Evolutionary conservation across 345 rosid species (phyloP).

Genomic region (Acer campestre): DNA sequence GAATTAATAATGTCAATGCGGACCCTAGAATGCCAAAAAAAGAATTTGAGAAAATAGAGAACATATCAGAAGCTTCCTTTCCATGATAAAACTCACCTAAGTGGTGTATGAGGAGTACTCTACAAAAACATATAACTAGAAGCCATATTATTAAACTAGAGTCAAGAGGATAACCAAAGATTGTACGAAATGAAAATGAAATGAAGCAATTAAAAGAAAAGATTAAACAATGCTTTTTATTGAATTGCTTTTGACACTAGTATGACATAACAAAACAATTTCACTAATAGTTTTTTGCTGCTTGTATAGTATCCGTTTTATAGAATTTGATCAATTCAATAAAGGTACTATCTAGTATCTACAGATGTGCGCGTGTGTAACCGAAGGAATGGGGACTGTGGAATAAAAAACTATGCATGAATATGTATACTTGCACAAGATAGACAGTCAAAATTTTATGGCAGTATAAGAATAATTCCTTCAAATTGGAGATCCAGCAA

Average conservation of each 20-base stretch:
- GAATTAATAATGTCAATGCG: conserved; percentile 43
- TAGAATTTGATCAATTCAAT: background rate
- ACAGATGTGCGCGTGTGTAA: background rate
- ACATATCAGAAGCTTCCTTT: background rate
- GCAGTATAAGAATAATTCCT: background rate
- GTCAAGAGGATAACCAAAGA: background rate
- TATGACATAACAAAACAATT: background rate
- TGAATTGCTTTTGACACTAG: background rate
- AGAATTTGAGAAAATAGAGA: background rate
- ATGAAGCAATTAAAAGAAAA: background rate
- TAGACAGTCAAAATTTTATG: background rate
- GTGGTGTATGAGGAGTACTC: background rate
- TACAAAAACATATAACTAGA: background rate
- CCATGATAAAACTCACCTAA: background rate
- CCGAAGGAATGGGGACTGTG: too few species aligned
- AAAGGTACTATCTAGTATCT: background rate
- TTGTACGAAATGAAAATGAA: background rate
- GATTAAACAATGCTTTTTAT: background rate
- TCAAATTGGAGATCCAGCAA: background rate
- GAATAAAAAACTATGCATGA: background rate
- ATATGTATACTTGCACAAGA: background rate
- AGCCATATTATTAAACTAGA: background rate
- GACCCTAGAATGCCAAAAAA: conserved; percentile 32
- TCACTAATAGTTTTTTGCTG: background rate
- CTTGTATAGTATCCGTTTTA: background rate